Percentiles rank a stretch among this genome's conserved stretches.
Conservation (phyloP, 139 green algal genomes). For the Tetraselmis striata region DNA sequence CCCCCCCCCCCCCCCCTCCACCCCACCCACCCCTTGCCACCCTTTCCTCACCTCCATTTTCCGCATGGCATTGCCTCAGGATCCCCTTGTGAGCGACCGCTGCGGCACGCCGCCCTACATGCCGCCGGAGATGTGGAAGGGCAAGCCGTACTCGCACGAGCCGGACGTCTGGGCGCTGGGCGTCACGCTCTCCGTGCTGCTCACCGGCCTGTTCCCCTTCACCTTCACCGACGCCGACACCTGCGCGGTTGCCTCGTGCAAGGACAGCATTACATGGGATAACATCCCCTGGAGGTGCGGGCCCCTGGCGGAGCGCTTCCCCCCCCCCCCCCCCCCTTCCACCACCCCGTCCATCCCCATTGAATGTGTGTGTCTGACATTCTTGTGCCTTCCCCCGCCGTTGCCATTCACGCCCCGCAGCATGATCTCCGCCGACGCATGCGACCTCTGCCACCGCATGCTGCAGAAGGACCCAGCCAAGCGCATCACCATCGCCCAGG, state of each 20-base stretch:
- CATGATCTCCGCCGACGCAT: constrained; percentile 10
- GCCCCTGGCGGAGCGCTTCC: neutral
- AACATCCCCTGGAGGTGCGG: neutral
- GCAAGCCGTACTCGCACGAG: constrained; percentile 69
- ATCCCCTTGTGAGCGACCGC: neutral
- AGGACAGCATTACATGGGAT: neutral
- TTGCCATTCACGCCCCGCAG: neutral
- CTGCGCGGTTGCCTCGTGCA: neutral
- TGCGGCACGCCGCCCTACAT: constrained; percentile 77
- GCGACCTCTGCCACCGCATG: constrained; percentile 59
- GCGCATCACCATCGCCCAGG: constrained; percentile 49
- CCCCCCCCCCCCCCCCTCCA: no score
- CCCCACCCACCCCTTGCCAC: no score
- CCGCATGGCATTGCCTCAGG: no score
- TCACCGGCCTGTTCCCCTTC: constrained; percentile 23
- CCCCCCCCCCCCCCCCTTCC: neutral
- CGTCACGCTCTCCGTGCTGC: constrained; percentile 80
- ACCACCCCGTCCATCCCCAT: no score
- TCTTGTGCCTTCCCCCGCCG: neutral
- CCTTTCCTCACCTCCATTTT: no score
- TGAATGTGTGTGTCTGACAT: no score
- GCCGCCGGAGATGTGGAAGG: constrained; percentile 74
- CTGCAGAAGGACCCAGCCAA: constrained; percentile 68
- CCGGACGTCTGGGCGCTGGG: constrained; percentile 78
- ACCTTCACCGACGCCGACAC: neutral